phyloP scores from a whole-genome alignment of 495 filamentous ascomycete genomes.

The Massariosphaeria phaeospora region DNA sequence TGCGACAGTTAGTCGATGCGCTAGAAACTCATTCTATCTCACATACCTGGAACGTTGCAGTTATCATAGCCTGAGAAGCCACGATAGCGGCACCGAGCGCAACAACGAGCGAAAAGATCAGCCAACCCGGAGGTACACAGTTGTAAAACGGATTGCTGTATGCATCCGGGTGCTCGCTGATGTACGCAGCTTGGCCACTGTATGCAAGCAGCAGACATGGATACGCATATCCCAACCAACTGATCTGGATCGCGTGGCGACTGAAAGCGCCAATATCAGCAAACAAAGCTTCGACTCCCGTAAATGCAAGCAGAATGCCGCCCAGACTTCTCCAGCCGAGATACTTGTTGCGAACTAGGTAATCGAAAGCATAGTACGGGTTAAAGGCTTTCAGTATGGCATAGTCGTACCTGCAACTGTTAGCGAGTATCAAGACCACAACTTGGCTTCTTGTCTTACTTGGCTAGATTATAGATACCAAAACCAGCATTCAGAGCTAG shows the following conservation, averaged over 20 bases:
- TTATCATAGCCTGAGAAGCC: constrained; percentile 74
- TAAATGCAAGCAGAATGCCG: constrained; percentile 66
- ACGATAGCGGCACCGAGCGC: constrained; percentile 67
- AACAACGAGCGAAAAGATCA: constrained; percentile 61
- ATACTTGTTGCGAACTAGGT: constrained; percentile 56
- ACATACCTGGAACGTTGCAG: constrained; percentile 58
- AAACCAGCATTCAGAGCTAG: constrained; percentile 60
- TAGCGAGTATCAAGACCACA: constrained; percentile 41
- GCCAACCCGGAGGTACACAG: constrained; percentile 57
- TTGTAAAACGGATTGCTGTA: constrained; percentile 71
- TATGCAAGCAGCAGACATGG: constrained; percentile 68
- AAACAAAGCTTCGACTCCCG: constrained; percentile 70
- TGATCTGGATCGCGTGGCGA: constrained; percentile 50
- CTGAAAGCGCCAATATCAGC: constrained; percentile 69
- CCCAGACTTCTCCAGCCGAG: constrained; percentile 64
- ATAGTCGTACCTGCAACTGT: constrained; percentile 56
- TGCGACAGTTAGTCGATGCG: background rate
- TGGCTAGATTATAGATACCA: constrained; percentile 54
- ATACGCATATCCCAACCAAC: constrained; percentile 61
- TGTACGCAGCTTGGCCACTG: constrained; percentile 69
- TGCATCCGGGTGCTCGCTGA: constrained; percentile 55
- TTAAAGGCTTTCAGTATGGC: constrained; percentile 65
- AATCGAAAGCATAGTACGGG: constrained; percentile 59
- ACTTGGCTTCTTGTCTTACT: constrained; percentile 3
- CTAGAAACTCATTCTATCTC: background rate